Evolutionary conservation across 495 filamentous ascomycete species (phyloP).

Genomic region (Penicillium lagena): DNA sequence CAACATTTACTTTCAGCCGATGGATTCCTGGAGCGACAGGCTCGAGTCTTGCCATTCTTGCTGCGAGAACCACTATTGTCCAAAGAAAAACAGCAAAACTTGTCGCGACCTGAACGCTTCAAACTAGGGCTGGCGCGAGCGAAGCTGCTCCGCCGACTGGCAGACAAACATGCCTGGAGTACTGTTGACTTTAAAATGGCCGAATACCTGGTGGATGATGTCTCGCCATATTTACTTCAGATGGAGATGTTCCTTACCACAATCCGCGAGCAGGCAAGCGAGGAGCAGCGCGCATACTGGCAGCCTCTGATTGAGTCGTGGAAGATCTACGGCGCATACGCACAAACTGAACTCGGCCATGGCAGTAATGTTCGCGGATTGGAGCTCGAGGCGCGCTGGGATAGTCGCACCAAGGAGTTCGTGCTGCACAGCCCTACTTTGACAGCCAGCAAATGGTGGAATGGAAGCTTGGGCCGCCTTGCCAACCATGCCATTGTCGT

Average conservation of each 20-base stretch:
- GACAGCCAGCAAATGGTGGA: conserved; percentile 47
- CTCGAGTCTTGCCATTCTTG: conserved; percentile 29
- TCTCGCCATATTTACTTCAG: conserved; percentile 37
- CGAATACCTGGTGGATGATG: conserved; percentile 38
- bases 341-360: conserved; percentile 43
- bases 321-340: conserved; percentile 42
- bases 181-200: conserved; percentile 37
- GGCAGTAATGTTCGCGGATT: conserved; percentile 42
- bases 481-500: conserved; percentile 40
- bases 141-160: conserved; percentile 38
- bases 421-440: conserved; percentile 40
- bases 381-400: conserved; percentile 39
- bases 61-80: conserved; percentile 31
- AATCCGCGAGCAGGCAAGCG: conserved; percentile 37
- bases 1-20: conserved; percentile 32
- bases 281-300: conserved; percentile 37
- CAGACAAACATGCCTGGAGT: conserved; percentile 31
- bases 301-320: conserved; percentile 35
- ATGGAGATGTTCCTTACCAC: conserved; percentile 31
- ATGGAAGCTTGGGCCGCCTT: conserved; percentile 38
- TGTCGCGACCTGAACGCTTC: conserved; percentile 39
- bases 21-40: conserved; percentile 36
- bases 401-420: conserved; percentile 33
- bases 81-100: conserved; percentile 36
- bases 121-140: conserved; percentile 40